A percentile compares a stretch with the other conserved stretches of the same genome.
phyloP scores from a whole-genome alignment of 73 alveolate genomes.

The Paraurostyla sp. region DNA sequence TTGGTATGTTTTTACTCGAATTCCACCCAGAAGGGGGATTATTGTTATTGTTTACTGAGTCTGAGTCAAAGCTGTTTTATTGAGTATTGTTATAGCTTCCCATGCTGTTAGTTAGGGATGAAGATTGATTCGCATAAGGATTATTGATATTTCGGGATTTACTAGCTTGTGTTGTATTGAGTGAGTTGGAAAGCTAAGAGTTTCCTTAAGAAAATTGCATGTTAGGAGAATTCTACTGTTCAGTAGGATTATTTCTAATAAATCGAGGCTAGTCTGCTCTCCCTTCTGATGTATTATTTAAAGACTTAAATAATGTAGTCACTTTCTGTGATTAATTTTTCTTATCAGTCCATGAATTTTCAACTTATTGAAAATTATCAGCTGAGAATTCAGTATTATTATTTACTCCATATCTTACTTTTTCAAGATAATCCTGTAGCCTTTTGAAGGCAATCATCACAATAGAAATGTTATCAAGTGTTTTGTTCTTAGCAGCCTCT shows the following conservation, averaged over 20 bases:
- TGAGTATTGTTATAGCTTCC: conserved; percentile 15
- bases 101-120: no score
- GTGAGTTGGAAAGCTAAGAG: no score
- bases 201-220: no score
- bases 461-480: conserved; percentile 84
- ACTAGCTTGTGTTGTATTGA: no score
- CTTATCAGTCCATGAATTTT: no score
- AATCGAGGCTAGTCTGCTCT: no score
- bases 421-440: conserved; percentile 24
- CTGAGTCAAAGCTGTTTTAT: conserved; percentile 10
- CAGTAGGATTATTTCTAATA: no score
- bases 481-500: conserved; percentile 71
- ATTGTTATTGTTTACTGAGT: neutral
- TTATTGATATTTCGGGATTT: no score
- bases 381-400: neutral
- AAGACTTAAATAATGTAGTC: no score
- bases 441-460: conserved; percentile 77
- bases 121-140: no score
- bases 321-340: neutral
- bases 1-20: neutral
- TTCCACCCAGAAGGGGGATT: conserved; percentile 40
- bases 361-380: neutral
- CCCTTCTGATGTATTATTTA: no score
- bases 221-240: no score
- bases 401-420: conserved; percentile 3